Evolutionary conservation across 1,284 basidiomycete species (phyloP).

Genomic region (Ustilago vetiveriae): DNA sequence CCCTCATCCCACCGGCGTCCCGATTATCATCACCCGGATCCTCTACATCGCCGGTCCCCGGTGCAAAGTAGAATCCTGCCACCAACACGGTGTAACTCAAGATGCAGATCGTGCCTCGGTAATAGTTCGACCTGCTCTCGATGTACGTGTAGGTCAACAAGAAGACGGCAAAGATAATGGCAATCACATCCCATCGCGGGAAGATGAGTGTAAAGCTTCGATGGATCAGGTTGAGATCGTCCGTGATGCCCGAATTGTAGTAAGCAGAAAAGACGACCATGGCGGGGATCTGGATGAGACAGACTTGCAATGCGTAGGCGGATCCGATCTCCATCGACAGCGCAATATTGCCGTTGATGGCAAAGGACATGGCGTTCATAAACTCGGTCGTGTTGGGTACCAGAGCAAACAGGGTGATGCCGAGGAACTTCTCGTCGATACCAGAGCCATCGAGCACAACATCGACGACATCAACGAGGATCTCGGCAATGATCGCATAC

Average conservation of each 20-base stretch:
- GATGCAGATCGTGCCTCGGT: constrained; percentile 65
- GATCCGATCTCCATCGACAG: constrained; percentile 97
- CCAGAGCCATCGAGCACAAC: constrained; percentile 91
- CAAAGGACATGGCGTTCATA: constrained; percentile 99
- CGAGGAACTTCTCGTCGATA: constrained; percentile 97
- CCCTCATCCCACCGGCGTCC: too few relatives aligned
- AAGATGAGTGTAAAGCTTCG: constrained; percentile 76
- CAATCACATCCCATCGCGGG: constrained; percentile 97
- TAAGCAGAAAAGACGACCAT: constrained; percentile 98
- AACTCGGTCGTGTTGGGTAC: constrained; percentile 99
- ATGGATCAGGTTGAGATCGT: constrained; percentile 41
- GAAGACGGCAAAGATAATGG: constrained; percentile 82
- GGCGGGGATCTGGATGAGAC: constrained; percentile 94
- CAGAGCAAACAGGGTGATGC: constrained; percentile 93
- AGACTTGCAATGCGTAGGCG: constrained; percentile 97
- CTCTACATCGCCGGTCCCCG: constrained; percentile 55
- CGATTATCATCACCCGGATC: constrained; percentile 51
- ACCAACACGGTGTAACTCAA: constrained; percentile 62
- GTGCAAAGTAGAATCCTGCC: constrained; percentile 66
- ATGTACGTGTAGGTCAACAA: constrained; percentile 99
- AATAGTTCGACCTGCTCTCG: constrained; percentile 94
- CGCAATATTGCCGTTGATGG: constrained; percentile 95
- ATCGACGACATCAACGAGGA: constrained; percentile 94
- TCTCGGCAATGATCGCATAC: constrained; percentile 95
- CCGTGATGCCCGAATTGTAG: constrained; percentile 81